Base-by-base conservation (phyloP, 1,139 yeast species). In the Hyphopichia wangnamkhiaoensis region DNA sequence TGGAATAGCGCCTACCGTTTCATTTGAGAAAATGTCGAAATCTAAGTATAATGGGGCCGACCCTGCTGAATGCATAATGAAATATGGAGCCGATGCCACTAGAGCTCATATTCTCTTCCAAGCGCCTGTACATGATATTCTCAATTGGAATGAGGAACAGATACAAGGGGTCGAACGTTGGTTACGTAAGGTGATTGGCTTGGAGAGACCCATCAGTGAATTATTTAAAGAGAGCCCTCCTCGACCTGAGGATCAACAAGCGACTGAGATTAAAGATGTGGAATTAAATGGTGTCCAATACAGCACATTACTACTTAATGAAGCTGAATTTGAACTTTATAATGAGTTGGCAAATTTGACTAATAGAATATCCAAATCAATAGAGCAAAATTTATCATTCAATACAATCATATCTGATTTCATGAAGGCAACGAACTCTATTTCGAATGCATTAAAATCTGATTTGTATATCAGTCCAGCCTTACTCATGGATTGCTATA, bases 41-140 rank as follows among this genome's bases (percentile, higher is more conserved):
- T 90, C 97, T 1, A 93, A 93, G 56, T 81, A 81, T 54, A 93
- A 93, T 54, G 98, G 98, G 13, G 96, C 88, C 3, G 96, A 91
- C 55, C 98, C 98, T 0, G 79, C 74, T 1, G 78, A 76, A 41
- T 86, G 93, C 49, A 90, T 93, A 23, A 58, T 56, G n/a, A 71
- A 69, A 33, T 88, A 88, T 59, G 98, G 98, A 2, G 91, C 97
- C 1, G 98, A 93, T 67, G 91, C 96, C 0, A 86, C 93, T 0
- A 75, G 98, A 45, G 98, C 98, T 0, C 96, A 91, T 54, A 80
- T 93, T 49, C 62, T 93, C n/a, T 93, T 93, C 67, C 95, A 84
- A 58, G 97, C 98, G 0, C 97, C 98, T 2, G 79, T 91, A 3
- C 65, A 76, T 1, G 96, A 90, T 50, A 79, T 83, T 3, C 69